A percentile compares a stretch with the other conserved stretches of the same genome.
Conservation (phyloP, 2,329 filamentous ascomycete genomes). For the Periconia macrospinosa region DNA sequence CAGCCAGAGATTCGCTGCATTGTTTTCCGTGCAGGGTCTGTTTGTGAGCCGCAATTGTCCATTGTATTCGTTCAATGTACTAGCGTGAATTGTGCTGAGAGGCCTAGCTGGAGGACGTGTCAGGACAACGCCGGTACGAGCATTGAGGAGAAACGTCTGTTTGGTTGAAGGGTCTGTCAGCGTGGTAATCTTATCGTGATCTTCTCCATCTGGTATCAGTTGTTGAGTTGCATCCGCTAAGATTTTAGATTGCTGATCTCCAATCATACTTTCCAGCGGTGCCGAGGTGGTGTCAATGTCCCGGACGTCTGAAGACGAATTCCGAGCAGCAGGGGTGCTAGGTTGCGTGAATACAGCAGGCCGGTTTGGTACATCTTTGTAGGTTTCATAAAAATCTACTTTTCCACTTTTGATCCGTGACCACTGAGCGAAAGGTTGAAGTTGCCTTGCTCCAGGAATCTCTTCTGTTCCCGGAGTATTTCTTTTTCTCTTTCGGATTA, state of each 20-base stretch:
- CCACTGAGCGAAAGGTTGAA: constrained; percentile 39
- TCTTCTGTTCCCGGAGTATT: not conserved
- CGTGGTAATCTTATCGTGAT: constrained; percentile 42
- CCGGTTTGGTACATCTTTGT: constrained; percentile 1
- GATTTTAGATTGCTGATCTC: not conserved
- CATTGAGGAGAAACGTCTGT: constrained; percentile 54
- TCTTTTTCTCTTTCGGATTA: constrained; percentile 25
- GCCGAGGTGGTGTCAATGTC: too few relatives aligned
- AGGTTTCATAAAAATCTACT: constrained; percentile 31
- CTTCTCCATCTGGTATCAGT: not conserved
- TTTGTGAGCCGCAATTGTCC: constrained; percentile 37
- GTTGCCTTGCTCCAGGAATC: constrained; percentile 1
- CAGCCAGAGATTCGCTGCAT: constrained; percentile 55
- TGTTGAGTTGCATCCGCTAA: not conserved
- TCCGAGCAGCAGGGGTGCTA: not conserved
- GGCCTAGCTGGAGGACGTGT: constrained; percentile 15
- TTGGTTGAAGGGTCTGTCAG: constrained; percentile 68
- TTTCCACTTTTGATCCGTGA: constrained; percentile 50
- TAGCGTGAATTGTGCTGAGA: constrained; percentile 6
- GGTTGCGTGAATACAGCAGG: not conserved
- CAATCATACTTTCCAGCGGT: too few relatives aligned
- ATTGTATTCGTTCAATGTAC: constrained; percentile 23
- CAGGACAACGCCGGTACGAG: constrained; percentile 55
- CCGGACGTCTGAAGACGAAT: not conserved
- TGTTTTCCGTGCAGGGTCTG: constrained; percentile 9